Evolutionary conservation across 495 filamentous ascomycete genomes (phyloP).

Genomic region (Amorphotheca resinae): DNA sequence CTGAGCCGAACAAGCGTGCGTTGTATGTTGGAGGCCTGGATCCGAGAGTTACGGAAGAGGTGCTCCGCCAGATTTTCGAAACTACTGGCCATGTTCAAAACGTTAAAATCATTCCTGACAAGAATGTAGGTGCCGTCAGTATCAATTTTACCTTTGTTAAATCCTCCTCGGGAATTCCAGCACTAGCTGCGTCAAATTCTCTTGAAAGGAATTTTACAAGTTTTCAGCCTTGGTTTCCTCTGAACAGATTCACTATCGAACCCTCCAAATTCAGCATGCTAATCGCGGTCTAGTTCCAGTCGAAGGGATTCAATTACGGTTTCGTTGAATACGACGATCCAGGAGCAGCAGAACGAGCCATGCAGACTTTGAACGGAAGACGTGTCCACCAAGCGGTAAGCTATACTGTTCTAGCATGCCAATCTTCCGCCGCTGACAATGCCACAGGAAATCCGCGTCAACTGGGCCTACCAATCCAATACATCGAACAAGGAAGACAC

Average conservation of each 20-base stretch:
- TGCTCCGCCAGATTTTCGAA: slow-evolving; percentile 96
- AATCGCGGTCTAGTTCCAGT: slow-evolving; percentile 37
- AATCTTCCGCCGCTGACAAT: slow-evolving; percentile 7
- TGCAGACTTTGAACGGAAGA: slow-evolving; percentile 91
- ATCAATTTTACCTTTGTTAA: slow-evolving; percentile 18
- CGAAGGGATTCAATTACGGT: slow-evolving; percentile 97
- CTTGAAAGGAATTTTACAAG: slow-evolving; percentile 7
- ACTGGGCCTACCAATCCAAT: slow-evolving; percentile 99
- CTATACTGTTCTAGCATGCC: slow-evolving; percentile 4
- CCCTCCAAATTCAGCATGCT: slow-evolving; percentile 12
- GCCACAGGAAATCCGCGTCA: slow-evolving; percentile 91
- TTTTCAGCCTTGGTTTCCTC: slow-evolving; percentile 6
- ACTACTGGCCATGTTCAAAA: slow-evolving; percentile 96
- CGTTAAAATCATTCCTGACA: slow-evolving; percentile 99
- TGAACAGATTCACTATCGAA: neutral
- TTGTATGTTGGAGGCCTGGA: slow-evolving; percentile 95
- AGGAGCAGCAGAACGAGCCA: slow-evolving; percentile 87
- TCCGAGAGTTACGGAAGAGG: slow-evolving; percentile 90
- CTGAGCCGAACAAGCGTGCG: slow-evolving; percentile 96
- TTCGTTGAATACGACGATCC: slow-evolving; percentile 99
- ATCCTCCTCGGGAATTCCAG: slow-evolving; percentile 13
- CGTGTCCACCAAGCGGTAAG: slow-evolving; percentile 89
- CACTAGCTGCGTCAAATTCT: slow-evolving; percentile 12
- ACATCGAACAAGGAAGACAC: slow-evolving; percentile 93
- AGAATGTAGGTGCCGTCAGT: slow-evolving; percentile 64